Base-by-base conservation (phyloP, 306 rosid genomes). In the Nissolia schottii region DNA sequence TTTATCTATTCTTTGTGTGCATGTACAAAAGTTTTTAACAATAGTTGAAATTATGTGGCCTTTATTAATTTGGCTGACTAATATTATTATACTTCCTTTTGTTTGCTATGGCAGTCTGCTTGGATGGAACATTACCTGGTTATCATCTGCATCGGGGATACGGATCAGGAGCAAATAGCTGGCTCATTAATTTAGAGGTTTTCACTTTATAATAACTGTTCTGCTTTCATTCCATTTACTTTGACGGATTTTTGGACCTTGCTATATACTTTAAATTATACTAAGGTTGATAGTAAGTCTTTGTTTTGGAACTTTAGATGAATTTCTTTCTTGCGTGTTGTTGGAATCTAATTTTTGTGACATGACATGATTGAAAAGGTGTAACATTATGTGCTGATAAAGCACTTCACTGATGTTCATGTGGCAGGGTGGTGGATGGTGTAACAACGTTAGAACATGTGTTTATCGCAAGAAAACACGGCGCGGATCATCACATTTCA, bases 381-480 rank as follows among this genome's bases (percentile, higher is more conserved):
- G 35, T 31, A 12, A 55, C 10, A 77, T 70, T 3, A 18, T 48
- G 13, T 32, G 18, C 19, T 70, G 59, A 35, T 57, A 38, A 67
- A 67, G 53, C 35, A 28, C 53, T 45, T 35, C 25, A 29, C 27
- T n/a, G 57, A 77, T 67, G 58, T 18, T 54, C 7, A 23, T 79
- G 71, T 87, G 86, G 74, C 95, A 94, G 97, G 97, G 99, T 57
- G 99, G 99, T 73, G 99, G 96, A 67, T 94, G 97, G 99, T 94
- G 99, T 76, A 84, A 94, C 63, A 84, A 73, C 70, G 27, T 91
- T 46, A 94, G 89, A 82, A 84, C 82, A 60, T 91, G 99, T 43
- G 91, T 91, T 55, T 94, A 82, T 67, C 97, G 97, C 40, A 94
- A 91, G 87, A 94, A 56, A 67, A 79, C 96, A 3, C 48, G 88